Evolutionary conservation across 805 yeast species (phyloP), one percentile per base, ranked within the genome.

Genomic region (Wickerhamiella azymoides): DNA sequence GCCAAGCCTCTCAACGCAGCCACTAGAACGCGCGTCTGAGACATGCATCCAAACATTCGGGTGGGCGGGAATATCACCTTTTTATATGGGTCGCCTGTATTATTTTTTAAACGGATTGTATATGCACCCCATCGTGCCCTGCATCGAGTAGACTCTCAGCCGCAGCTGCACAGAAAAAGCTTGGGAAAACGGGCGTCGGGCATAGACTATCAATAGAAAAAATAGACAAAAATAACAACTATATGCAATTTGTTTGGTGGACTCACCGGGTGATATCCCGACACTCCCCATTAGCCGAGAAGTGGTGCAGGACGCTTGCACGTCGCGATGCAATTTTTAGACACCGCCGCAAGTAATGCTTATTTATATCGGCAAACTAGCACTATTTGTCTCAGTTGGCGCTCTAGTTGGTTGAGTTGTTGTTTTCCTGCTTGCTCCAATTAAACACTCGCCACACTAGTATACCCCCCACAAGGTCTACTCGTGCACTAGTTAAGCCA

Each of bases 341-440:
- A 41, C 44, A 41, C 10, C 14, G 44, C 36, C 36, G 16, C 38
- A 24, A 19, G 26, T 32, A 14, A 19, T 41, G 44, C 44, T 41
- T 41, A 41, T 41, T 41, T 30, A 32, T 33, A 41, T 27, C 38
- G 44, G 27, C 33, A 17, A 32, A 21, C 35, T 41, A 10, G 44
- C 33, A 38, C 38, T 28, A n/a, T 14, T 25, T 17, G 44, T 41
- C 25, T 41, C 44, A 41, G 44, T 24, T 40, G 41, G 32, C 33
- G 33, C 25, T 39, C 21, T 32, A 25, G 41, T 26, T 39, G 14
- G 27, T 39, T 26, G 33, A 39, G 25, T 16, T 26, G 17, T 13
- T 24, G 33, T 39, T 14, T 21, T 5, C 7, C 7, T 7, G 24
- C 16, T 30, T 25, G 27, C 41, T 39, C 14, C 16, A 27, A 39